Base-by-base conservation (phyloP, 148 eudicot species). In the Rhododendron ovatum region DNA sequence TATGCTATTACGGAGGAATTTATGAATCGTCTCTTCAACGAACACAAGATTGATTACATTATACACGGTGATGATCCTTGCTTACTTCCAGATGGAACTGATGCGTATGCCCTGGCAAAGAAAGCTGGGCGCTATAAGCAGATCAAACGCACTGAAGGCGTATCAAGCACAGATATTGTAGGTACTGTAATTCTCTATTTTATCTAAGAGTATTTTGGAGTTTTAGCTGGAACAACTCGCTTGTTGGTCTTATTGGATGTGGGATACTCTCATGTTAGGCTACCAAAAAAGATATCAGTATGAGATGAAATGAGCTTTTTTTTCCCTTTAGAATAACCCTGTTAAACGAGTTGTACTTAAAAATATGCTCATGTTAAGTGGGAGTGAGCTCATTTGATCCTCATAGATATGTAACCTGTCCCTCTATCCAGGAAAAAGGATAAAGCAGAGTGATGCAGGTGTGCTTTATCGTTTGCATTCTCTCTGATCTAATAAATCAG, bases 11-110 rank as follows among this genome's bases (percentile, higher is more conserved):
- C 98, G 1, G 98, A 97, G 89, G 98, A 93, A 82, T 95, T 97
- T 85, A 97, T 97, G 99, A 88, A 93, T 85, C 91, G 91, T 87
- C 98, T 97, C 39, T 97, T 97, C 88, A 95, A 92, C 59, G 98
- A 95, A 84, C 90, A 94, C 87, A 93, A 91, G 83, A 95, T 95
- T 89, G 99, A 97, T 82, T 95, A 97, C 84, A 94, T 97, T 81
- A 95, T 96, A 85, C 99, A 96, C 47, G 99, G 99, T 82, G 99
- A 96, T 87, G 99, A 96, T 88, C 99, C 99, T 79, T 96, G 99
- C 85, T 91, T 96, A 76, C 99, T 96, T 90, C 99, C 98, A 69
- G 98, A 96, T 88, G 99, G 99, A 75, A 90, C 93, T 63, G 99
- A 96, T 91, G 99, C 98, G 22, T 96, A 96, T 89, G 99, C 98